phyloP scores from a whole-genome alignment of 192 early-diverging fungal genomes.

The Entomortierella parvispora region DNA sequence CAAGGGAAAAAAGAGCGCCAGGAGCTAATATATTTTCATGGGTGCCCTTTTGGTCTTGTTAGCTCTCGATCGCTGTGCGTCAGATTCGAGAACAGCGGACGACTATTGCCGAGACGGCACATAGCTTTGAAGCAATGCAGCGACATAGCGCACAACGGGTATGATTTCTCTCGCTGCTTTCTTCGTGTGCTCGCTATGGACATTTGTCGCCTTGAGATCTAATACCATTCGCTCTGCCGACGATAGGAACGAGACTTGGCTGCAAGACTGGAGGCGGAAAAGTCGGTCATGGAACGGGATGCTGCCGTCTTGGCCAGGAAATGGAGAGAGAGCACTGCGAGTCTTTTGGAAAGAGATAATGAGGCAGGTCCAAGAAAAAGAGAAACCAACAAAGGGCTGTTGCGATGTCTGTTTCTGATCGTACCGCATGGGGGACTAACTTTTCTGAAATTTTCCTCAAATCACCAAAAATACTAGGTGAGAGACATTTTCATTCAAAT shows the following conservation, averaged over 20 bases:
- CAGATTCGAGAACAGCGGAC: constrained; percentile 28
- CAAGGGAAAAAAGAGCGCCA: neutral
- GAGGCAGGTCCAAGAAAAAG: too few species aligned
- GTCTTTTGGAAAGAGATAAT: constrained; percentile 27
- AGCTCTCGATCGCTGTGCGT: constrained; percentile 32
- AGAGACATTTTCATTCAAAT: constrained; percentile 24
- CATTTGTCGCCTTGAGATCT: neutral
- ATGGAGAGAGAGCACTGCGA: constrained; percentile 19
- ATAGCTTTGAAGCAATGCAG: constrained; percentile 26
- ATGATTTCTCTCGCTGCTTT: neutral
- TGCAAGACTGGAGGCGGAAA: constrained; percentile 32
- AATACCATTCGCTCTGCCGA: neutral
- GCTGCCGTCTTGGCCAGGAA: constrained; percentile 23
- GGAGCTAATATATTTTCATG: neutral
- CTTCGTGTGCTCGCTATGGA: too few species aligned
- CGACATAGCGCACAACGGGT: constrained; percentile 27
- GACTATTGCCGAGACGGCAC: constrained; percentile 3
- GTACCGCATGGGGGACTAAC: neutral
- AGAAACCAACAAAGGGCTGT: too few species aligned
- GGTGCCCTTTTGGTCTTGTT: neutral
- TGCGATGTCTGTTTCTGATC: neutral
- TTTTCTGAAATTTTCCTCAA: neutral
- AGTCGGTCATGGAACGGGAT: constrained; percentile 22
- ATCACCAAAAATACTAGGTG: constrained; percentile 16
- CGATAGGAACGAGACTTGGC: constrained; percentile 34